These are phyloP conservation scores for Benincasa hispida DNA, from an alignment of 306 rosid genomes.

Conservation along the genomic window DNA sequence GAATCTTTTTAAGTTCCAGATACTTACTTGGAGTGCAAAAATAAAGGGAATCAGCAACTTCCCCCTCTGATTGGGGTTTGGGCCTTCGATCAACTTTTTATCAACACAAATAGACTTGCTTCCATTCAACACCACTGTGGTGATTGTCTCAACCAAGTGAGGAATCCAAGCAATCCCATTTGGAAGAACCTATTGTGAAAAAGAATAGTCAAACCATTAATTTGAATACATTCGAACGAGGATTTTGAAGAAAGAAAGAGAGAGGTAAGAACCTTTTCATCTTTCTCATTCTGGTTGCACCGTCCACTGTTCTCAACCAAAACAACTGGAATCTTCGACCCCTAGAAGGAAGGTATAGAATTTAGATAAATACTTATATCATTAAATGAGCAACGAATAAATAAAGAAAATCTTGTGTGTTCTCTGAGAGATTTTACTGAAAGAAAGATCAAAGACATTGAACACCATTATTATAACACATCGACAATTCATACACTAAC, in stretches of 20 bases:
- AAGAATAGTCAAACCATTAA: not conserved
- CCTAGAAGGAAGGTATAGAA: conserved; percentile 29
- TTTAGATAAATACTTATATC: not conserved
- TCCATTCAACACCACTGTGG: conserved; percentile 45
- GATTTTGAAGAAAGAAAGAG: not conserved
- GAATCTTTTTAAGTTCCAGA: conserved; percentile 3
- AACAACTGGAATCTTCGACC: conserved; percentile 50
- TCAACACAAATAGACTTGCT: conserved; percentile 56
- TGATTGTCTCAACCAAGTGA: conserved; percentile 60
- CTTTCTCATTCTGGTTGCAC: conserved; percentile 71
- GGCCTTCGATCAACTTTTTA: conserved; percentile 80
- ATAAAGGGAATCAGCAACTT: conserved; percentile 72
- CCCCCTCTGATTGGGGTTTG: conserved; percentile 73
- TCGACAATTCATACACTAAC: not conserved
- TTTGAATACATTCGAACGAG: not conserved
- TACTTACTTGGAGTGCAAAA: conserved; percentile 47
- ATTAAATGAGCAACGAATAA: not conserved
- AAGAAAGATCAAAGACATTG: not conserved
- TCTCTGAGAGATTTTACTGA: not conserved
- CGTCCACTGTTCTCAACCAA: conserved; percentile 93
- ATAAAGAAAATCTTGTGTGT: not conserved
- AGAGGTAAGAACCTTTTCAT: conserved; percentile 59
- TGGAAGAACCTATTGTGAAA: conserved; percentile 66
- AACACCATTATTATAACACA: not conserved
- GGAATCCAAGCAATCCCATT: conserved; percentile 88